phyloP scores from a whole-genome alignment of 768 basidiomycete species.

The Leucocoprinus leucothites region DNA sequence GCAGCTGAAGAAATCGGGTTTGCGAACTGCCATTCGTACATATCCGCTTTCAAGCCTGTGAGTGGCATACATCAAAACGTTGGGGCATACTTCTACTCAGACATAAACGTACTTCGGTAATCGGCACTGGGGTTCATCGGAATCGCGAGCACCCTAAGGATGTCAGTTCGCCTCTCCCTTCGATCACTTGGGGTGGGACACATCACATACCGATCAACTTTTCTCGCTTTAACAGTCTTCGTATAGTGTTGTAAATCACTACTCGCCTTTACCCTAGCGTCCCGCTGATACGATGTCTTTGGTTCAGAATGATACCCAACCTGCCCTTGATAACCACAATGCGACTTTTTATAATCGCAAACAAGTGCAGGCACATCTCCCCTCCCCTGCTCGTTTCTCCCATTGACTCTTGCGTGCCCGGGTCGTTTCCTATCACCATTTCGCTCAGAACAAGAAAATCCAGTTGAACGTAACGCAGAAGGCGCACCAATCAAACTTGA shows the following conservation, averaged over 20 bases:
- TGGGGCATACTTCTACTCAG: neutral
- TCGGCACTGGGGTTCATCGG: constrained; percentile 59
- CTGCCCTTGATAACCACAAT: constrained; percentile 34
- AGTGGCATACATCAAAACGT: neutral
- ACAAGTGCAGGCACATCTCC: constrained; percentile 32
- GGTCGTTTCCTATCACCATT: constrained; percentile 34
- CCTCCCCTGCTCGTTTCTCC: constrained; percentile 17
- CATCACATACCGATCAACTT: constrained; percentile 57
- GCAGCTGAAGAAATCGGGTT: constrained; percentile 62
- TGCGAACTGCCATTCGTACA: constrained; percentile 57
- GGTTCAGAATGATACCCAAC: constrained; percentile 32
- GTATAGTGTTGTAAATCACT: constrained; percentile 69
- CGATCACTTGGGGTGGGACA: neutral
- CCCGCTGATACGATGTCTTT: constrained; percentile 42
- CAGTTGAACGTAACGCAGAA: neutral
- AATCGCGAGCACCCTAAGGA: constrained; percentile 53
- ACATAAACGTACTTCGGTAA: constrained; percentile 47
- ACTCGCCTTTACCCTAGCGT: constrained; percentile 42
- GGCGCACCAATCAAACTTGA: constrained; percentile 68
- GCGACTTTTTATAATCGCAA: constrained; percentile 25
- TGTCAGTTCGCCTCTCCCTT: too few relatives aligned
- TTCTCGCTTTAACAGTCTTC: constrained; percentile 42
- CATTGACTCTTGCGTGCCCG: constrained; percentile 12
- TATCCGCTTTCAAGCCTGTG: constrained; percentile 39
- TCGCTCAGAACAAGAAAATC: neutral